A percentile compares a stretch with the other conserved stretches of the same genome.
These are phyloP conservation scores for Aspergillus bertholletiae DNA, from an alignment of 495 filamentous ascomycete species.

Conservation along the genomic window DNA sequence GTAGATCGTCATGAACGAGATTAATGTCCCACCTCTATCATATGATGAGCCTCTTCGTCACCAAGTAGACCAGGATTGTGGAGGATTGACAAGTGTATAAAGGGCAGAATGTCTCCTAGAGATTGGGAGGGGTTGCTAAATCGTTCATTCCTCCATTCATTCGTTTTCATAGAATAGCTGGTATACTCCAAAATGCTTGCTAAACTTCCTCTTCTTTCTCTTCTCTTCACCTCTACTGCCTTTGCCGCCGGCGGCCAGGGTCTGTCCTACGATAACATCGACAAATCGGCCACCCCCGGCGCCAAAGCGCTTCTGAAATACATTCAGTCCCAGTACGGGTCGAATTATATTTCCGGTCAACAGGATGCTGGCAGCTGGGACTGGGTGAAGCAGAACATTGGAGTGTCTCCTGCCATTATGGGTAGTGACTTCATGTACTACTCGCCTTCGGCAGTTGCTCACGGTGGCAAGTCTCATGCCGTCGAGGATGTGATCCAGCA, in stretches of 20 bases:
- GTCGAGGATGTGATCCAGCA: slow-evolving; percentile 3
- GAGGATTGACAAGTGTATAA: neutral
- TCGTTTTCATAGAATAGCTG: neutral
- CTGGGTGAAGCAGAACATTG: slow-evolving; percentile 1
- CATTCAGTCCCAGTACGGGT: slow-evolving; percentile 1
- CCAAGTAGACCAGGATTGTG: neutral
- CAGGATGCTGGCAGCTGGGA: slow-evolving; percentile 1
- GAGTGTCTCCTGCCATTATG: neutral
- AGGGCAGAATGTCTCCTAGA: neutral
- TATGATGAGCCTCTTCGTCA: neutral
- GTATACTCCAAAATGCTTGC: neutral
- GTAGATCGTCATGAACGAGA: neutral
- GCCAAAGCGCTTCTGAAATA: neutral
- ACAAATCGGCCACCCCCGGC: neutral
- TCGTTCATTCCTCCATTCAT: neutral
- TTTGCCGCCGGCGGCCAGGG: neutral
- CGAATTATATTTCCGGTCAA: slow-evolving; percentile 1
- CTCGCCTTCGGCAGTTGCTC: neutral
- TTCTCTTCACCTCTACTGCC: neutral
- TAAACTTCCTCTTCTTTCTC: neutral
- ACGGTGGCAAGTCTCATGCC: neutral
- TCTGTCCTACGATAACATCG: neutral
- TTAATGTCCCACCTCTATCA: neutral
- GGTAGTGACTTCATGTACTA: slow-evolving; percentile 9
- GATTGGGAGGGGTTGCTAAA: too few relatives aligned